These are phyloP conservation scores for Marsdenia floribunda DNA, from an alignment of 257 asterid genomes.

Conservation along the genomic window DNA sequence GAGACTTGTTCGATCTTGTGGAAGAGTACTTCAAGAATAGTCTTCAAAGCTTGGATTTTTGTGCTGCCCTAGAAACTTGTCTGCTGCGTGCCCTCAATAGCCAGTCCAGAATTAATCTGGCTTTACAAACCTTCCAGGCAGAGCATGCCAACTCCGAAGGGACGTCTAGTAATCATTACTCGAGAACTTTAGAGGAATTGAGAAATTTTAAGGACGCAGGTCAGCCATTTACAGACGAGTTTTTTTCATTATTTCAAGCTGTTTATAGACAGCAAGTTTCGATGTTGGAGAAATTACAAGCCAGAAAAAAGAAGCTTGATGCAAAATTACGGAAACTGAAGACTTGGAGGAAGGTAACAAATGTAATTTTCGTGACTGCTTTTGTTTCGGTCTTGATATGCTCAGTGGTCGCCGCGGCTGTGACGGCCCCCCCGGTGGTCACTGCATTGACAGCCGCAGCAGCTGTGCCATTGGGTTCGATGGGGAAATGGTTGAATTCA, in stretches of 20 bases:
- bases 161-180: constrained; percentile 18
- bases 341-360: constrained; percentile 67
- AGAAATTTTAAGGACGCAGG: constrained; percentile 50
- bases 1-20: constrained; percentile 64
- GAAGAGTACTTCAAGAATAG: constrained; percentile 80
- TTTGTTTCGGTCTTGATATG: constrained; percentile 64
- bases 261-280: constrained; percentile 45
- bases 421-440: constrained; percentile 74
- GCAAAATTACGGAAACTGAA: constrained; percentile 39
- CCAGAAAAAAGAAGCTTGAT: constrained; percentile 54
- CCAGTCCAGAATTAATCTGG: constrained; percentile 58
- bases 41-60: constrained; percentile 66
- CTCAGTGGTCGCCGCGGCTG: constrained; percentile 85
- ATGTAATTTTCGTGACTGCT: constrained; percentile 58
- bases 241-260: constrained; percentile 46
- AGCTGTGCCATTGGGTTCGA: constrained; percentile 68
- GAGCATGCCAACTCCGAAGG: constrained; percentile 27
- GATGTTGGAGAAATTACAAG: constrained; percentile 53
- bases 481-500: constrained; percentile 77
- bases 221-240: constrained; percentile 68
- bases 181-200: constrained; percentile 59
- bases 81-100: constrained; percentile 57
- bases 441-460: constrained; percentile 84
- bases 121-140: constrained; percentile 49
- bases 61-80: constrained; percentile 62